A percentile compares a stretch with the other conserved stretches of the same genome.
These are phyloP conservation scores for Exsudoporus frostii DNA, from an alignment of 768 basidiomycete genomes.

Conservation along the genomic window DNA sequence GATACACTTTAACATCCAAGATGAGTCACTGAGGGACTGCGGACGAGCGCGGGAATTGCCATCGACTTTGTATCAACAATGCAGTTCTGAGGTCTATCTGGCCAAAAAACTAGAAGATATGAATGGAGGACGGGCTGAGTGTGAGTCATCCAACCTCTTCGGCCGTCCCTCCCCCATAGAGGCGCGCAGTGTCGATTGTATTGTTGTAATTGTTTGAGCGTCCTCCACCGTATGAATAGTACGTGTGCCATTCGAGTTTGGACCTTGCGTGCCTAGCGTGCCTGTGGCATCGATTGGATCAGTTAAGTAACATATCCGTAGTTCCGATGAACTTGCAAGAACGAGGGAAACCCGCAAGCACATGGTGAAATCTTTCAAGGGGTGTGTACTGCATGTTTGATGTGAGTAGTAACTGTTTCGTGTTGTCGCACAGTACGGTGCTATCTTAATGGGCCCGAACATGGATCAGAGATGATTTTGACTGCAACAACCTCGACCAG, in stretches of 20 bases:
- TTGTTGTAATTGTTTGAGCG: constrained; percentile 12
- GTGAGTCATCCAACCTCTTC: constrained; percentile 17
- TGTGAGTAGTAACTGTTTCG: not conserved
- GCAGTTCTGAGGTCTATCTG: constrained; percentile 14
- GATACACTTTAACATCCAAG: not conserved
- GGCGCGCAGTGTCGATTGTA: constrained; percentile 22
- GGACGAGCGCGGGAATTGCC: no score
- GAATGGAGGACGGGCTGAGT: not conserved
- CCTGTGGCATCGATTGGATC: constrained; percentile 6
- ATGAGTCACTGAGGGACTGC: not conserved
- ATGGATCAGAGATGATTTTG: not conserved
- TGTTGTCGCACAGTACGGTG: not conserved
- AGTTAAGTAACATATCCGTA: not conserved
- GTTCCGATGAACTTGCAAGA: constrained; percentile 3
- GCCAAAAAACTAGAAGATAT: constrained; percentile 11
- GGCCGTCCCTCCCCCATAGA: constrained; percentile 20
- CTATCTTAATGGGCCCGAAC: no score
- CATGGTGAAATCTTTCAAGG: not conserved
- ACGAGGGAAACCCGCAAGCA: constrained; percentile 8
- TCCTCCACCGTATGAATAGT: constrained; percentile 15
- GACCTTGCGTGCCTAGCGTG: constrained; percentile 17
- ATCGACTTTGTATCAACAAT: constrained; percentile 19
- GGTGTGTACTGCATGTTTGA: not conserved
- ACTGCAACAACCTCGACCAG: not conserved
- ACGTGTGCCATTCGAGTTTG: constrained; percentile 19